Conservation (phyloP, 2,329 filamentous ascomycete species). For the Paecilomyces sp. region DNA sequence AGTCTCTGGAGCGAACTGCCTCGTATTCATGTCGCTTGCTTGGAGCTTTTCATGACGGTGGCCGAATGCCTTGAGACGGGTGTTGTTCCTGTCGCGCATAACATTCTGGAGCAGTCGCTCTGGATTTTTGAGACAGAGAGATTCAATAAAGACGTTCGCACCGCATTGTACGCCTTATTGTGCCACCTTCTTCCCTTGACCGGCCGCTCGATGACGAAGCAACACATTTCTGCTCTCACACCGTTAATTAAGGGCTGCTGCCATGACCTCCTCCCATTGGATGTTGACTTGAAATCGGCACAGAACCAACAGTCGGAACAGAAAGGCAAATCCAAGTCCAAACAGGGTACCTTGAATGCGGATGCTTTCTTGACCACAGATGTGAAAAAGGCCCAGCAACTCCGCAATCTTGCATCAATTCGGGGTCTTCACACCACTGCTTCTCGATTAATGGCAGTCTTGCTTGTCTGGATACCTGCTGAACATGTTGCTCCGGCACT, state of each 20-base stretch:
- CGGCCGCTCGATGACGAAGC: slow-evolving; percentile 60
- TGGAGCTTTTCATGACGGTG: slow-evolving; percentile 55
- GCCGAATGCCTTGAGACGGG: slow-evolving; percentile 52
- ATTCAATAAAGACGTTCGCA: slow-evolving; percentile 48
- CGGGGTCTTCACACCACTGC: slow-evolving; percentile 51
- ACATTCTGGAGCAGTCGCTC: slow-evolving; percentile 62
- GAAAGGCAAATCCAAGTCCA: slow-evolving; percentile 33
- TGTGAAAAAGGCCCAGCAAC: slow-evolving; percentile 19
- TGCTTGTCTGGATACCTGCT: slow-evolving; percentile 59
- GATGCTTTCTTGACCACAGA: slow-evolving; percentile 60
- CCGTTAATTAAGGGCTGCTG: slow-evolving; percentile 63
- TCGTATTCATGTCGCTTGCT: slow-evolving; percentile 63
- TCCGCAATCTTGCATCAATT: slow-evolving; percentile 11
- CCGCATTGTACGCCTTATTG: slow-evolving; percentile 54
- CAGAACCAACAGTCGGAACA: slow-evolving; percentile 26
- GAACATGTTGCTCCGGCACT: slow-evolving; percentile 62
- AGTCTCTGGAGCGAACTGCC: slow-evolving; percentile 68
- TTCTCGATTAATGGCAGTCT: slow-evolving; percentile 51
- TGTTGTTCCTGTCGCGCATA: slow-evolving; percentile 54
- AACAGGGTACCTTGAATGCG: slow-evolving; percentile 47
- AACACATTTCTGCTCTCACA: slow-evolving; percentile 56
- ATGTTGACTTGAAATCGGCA: slow-evolving; percentile 28
- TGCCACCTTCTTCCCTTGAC: slow-evolving; percentile 51
- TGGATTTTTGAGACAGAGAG: slow-evolving; percentile 59
- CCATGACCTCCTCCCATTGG: slow-evolving; percentile 58